These are phyloP conservation scores for Fragaria iinumae DNA, from an alignment of 306 rosid genomes.

Conservation along the genomic window DNA sequence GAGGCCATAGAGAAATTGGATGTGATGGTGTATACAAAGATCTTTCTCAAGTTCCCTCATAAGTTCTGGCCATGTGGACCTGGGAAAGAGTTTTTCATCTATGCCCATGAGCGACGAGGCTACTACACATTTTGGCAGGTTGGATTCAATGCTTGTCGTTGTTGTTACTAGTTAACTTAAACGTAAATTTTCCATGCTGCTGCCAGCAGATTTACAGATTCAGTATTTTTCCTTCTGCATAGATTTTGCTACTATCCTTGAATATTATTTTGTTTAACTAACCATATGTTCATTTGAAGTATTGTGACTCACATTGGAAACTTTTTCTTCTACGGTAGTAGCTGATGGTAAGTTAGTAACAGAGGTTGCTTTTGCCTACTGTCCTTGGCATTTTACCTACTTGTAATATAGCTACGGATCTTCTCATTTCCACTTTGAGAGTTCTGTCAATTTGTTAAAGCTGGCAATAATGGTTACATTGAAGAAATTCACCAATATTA, in stretches of 20 bases:
- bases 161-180: neutral
- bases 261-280: neutral
- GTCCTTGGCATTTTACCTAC: neutral
- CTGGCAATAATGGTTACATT: conserved; percentile 34
- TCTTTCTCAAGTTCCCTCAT: conserved; percentile 86
- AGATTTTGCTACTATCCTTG: neutral
- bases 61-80: conserved; percentile 94
- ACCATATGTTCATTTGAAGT: neutral
- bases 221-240: conserved; percentile 3
- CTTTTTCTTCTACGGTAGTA: neutral
- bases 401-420: neutral
- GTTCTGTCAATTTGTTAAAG: conserved; percentile 35
- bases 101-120: conserved; percentile 95
- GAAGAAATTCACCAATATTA: conserved; percentile 11
- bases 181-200: conserved; percentile 9
- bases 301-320: neutral
- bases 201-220: conserved; percentile 5
- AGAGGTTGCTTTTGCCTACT: neutral
- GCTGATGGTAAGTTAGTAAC: neutral
- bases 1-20: conserved; percentile 89
- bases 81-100: conserved; percentile 90
- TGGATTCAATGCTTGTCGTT: conserved; percentile 15
- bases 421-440: conserved; percentile 8
- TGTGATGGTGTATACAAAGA: conserved; percentile 89
- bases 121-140: conserved; percentile 99